Conservation (phyloP, 768 basidiomycete genomes). For the Podaxis sp. region DNA sequence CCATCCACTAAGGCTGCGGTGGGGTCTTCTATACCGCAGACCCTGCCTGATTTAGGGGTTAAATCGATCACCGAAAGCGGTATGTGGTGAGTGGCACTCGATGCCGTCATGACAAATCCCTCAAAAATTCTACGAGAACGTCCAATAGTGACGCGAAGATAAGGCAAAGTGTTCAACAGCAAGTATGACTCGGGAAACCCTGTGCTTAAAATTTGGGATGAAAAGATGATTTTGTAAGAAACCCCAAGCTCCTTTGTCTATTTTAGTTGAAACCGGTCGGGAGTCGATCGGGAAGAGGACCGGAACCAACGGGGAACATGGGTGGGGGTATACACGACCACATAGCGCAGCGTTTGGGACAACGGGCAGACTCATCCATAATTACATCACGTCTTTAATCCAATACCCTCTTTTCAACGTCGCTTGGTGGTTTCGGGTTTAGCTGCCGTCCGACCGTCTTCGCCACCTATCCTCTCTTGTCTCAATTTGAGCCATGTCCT, state of each 20-base stretch:
- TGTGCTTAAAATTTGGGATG: neutral
- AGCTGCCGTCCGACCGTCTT: slow-evolving; percentile 1
- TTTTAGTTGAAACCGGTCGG: slow-evolving; percentile 13
- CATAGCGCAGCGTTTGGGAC: slow-evolving; percentile 10
- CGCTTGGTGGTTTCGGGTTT: slow-evolving; percentile 3
- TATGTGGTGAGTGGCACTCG: slow-evolving; percentile 8
- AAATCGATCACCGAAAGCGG: slow-evolving; percentile 6
- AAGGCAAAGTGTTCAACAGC: neutral
- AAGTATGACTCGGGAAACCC: neutral
- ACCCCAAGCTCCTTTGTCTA: slow-evolving; percentile 6
- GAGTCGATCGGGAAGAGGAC: slow-evolving; percentile 11
- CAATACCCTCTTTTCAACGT: slow-evolving; percentile 15
- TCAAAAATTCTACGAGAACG: neutral
- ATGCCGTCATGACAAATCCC: neutral
- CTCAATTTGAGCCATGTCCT: slow-evolving; percentile 10
- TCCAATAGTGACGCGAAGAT: neutral
- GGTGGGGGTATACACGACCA: slow-evolving; percentile 11
- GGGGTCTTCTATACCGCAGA: slow-evolving; percentile 2
- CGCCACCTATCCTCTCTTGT: neutral
- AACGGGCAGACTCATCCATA: slow-evolving; percentile 11
- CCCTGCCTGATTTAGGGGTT: slow-evolving; percentile 1
- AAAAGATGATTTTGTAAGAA: neutral
- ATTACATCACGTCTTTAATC: slow-evolving; percentile 15
- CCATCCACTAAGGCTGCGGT: neutral
- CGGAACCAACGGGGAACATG: slow-evolving; percentile 15